These are phyloP conservation scores for Pyrus bretschneideri DNA, from an alignment of 306 rosid species.

Conservation along the genomic window DNA sequence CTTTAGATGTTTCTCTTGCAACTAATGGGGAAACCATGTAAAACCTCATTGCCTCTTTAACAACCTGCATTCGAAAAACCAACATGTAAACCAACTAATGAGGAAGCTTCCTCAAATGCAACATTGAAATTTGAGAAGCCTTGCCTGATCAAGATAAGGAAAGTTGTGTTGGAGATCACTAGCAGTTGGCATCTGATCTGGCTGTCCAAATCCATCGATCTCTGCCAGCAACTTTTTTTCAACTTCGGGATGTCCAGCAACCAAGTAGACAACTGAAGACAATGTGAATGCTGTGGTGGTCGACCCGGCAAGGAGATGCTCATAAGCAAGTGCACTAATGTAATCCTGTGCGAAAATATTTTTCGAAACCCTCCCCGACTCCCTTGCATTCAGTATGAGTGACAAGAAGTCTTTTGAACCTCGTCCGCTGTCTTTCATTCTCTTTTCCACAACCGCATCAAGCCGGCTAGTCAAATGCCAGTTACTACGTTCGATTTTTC, in stretches of 20 bases:
- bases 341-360: conserved; percentile 63
- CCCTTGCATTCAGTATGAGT: conserved; percentile 62
- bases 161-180: conserved; percentile 69
- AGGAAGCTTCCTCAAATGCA: background rate
- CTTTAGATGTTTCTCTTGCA: conserved; percentile 82
- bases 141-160: conserved; percentile 80
- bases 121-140: background rate
- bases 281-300: conserved; percentile 79
- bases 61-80: conserved; percentile 44
- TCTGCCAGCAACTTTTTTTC: conserved; percentile 64
- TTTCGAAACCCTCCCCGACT: conserved; percentile 40
- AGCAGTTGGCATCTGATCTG: conserved; percentile 45
- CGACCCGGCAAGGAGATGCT: conserved; percentile 88
- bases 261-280: conserved; percentile 68
- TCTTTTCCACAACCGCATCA: conserved; percentile 56
- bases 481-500: conserved; percentile 69
- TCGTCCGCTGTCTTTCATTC: conserved; percentile 38
- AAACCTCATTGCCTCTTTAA: conserved; percentile 84
- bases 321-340: conserved; percentile 77
- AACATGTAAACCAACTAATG: background rate
- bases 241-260: conserved; percentile 72
- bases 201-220: conserved; percentile 62
- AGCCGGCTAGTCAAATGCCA: conserved; percentile 50
- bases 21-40: conserved; percentile 77
- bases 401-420: conserved; percentile 78